phyloP scores from a whole-genome alignment of 2,329 filamentous ascomycete species.

The Acephala macrosclerotiorum region DNA sequence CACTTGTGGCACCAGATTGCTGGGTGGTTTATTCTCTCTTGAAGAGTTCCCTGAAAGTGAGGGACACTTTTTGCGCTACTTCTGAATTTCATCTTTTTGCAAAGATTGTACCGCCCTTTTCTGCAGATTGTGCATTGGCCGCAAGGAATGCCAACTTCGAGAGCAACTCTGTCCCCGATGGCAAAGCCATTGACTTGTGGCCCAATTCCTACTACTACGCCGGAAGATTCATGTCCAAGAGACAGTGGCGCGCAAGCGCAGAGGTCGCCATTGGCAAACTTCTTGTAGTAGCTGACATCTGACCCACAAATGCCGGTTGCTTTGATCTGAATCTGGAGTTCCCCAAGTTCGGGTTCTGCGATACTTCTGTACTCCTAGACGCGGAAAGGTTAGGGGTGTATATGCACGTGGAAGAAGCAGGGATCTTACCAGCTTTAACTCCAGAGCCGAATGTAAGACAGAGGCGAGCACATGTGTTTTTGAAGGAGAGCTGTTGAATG shows the following conservation, averaged over 20 bases:
- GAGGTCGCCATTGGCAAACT: conserved; percentile 75
- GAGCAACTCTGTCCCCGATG: conserved; percentile 65
- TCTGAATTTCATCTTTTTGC: conserved; percentile 67
- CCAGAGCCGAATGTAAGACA: conserved; percentile 59
- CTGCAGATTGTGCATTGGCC: conserved; percentile 87
- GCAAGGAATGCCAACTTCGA: conserved; percentile 95
- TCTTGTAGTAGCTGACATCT: conserved; percentile 75
- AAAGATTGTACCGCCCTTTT: conserved; percentile 78
- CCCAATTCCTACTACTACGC: conserved; percentile 63
- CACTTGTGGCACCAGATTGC: conserved; percentile 69
- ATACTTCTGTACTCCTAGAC: conserved; percentile 59
- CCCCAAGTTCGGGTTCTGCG: conserved; percentile 49
- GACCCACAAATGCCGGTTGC: conserved; percentile 75
- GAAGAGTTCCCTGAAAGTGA: conserved; percentile 68
- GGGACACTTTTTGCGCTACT: conserved; percentile 69
- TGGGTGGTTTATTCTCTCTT: conserved; percentile 68
- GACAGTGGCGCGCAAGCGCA: conserved; percentile 71
- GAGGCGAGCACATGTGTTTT: conserved; percentile 21
- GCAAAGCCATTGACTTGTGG: conserved; percentile 59
- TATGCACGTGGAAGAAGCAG: conserved; percentile 16
- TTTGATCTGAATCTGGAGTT: conserved; percentile 71
- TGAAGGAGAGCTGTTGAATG: conserved; percentile 16
- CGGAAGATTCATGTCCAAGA: conserved; percentile 69
- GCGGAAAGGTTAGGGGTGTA: conserved; percentile 16
- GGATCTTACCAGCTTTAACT: conserved; percentile 61